Percentiles rank a stretch among this genome's conserved stretches.
Evolutionary conservation across 2,329 filamentous ascomycete species (phyloP).

Genomic region (Talaromyces atroroseus): DNA sequence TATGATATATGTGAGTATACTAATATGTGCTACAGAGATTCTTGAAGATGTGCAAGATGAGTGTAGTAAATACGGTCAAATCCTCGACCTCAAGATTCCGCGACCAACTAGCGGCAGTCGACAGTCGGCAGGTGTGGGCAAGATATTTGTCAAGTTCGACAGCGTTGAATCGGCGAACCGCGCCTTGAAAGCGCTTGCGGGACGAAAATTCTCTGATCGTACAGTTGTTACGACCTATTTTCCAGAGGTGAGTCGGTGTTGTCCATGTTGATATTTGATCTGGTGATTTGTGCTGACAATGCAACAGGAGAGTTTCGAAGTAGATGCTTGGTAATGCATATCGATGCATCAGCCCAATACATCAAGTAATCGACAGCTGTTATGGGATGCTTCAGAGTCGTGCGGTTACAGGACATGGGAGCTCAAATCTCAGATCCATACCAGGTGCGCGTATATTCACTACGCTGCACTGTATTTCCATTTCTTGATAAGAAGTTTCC

Average conservation of each 20-base stretch:
- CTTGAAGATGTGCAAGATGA: constrained; percentile 91
- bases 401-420: background rate
- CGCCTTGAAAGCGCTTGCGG: constrained; percentile 82
- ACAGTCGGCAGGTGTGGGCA: constrained; percentile 84
- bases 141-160: constrained; percentile 96
- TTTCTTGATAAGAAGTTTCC: background rate
- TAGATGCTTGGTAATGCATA: constrained; percentile 68
- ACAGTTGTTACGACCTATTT: constrained; percentile 97
- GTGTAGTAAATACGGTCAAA: constrained; percentile 80
- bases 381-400: background rate
- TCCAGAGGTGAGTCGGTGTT: constrained; percentile 63
- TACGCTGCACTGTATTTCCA: background rate
- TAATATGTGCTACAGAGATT: constrained; percentile 63
- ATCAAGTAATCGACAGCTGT: background rate
- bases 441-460: background rate
- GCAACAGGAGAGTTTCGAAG: constrained; percentile 82
- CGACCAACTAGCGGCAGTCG: constrained; percentile 76
- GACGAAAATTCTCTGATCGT: constrained; percentile 90
- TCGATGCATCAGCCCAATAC: background rate
- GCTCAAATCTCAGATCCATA: background rate
- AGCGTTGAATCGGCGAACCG: constrained; percentile 70
- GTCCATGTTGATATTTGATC: background rate
- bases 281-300: constrained; percentile 27
- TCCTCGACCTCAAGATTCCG: constrained; percentile 88
- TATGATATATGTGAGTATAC: background rate